Conservation (phyloP, 2,329 filamentous ascomycete species). For the Neophaeococcomyces mojaviensis region DNA sequence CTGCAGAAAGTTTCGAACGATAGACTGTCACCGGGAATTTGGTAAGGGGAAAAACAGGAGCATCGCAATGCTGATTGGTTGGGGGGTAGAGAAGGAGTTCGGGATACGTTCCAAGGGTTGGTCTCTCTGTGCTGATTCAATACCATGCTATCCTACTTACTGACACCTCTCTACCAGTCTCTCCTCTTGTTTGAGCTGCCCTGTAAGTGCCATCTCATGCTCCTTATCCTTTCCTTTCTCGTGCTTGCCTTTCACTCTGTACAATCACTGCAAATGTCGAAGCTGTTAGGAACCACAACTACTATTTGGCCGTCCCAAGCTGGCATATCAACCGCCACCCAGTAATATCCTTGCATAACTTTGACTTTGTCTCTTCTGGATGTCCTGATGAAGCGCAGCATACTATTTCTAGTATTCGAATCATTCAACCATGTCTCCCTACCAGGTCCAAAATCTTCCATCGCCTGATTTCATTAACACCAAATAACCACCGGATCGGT, state of each 20-base stretch:
- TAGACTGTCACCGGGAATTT: background rate
- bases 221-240: background rate
- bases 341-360: background rate
- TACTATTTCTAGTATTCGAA: too few relatives aligned
- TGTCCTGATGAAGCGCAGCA: background rate
- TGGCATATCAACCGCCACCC: background rate
- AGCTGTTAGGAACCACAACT: background rate
- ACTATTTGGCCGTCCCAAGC: background rate
- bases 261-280: background rate
- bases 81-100: too few relatives aligned
- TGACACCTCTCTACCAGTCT: constrained; percentile 4
- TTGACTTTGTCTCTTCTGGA: background rate
- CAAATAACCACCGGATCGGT: too few relatives aligned
- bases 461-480: too few relatives aligned
- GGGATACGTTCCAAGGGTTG: background rate
- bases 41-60: background rate
- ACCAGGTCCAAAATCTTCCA: too few relatives aligned
- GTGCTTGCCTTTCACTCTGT: background rate
- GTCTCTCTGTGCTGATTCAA: background rate
- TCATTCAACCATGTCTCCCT: too few relatives aligned
- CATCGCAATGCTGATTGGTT: too few relatives aligned
- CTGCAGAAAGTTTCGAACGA: background rate
- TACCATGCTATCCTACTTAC: background rate
- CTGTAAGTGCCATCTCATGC: constrained; percentile 1
- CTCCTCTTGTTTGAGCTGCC: background rate